Evolutionary conservation across 176 grass and related monocot species (phyloP).

Genomic region (Aegilops bicornis): DNA sequence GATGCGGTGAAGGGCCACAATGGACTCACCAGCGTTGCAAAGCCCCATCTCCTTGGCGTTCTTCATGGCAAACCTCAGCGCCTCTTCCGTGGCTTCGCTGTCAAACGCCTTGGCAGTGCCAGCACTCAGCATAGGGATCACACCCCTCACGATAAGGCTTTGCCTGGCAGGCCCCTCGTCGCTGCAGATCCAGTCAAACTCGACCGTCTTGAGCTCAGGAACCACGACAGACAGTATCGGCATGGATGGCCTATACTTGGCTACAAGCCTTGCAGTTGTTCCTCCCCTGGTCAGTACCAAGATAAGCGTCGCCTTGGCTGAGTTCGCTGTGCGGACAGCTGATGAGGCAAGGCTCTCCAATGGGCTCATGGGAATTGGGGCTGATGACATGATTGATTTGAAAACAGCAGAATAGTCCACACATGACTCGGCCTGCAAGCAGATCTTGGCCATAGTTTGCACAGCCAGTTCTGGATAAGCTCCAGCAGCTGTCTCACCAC

Average conservation of each 20-base stretch:
- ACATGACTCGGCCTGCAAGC: constrained; percentile 65
- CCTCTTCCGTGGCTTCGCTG: constrained; percentile 65
- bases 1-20: constrained; percentile 70
- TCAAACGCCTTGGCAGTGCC: constrained; percentile 66
- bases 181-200: constrained; percentile 69
- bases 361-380: constrained; percentile 77
- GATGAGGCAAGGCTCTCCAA: constrained; percentile 84
- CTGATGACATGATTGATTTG: constrained; percentile 68
- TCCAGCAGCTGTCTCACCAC: constrained; percentile 81
- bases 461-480: constrained; percentile 85
- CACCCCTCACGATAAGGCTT: constrained; percentile 71
- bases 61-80: constrained; percentile 48
- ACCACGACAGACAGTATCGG: constrained; percentile 80
- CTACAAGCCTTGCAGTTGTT: constrained; percentile 74
- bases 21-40: constrained; percentile 60
- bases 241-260: constrained; percentile 78
- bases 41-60: constrained; percentile 49
- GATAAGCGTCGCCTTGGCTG: constrained; percentile 60
- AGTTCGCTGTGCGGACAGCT: constrained; percentile 78
- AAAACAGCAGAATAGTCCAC: constrained; percentile 63
- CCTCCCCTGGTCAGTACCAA: constrained; percentile 78
- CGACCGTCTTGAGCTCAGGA: constrained; percentile 73
- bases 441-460: constrained; percentile 79
- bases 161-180: constrained; percentile 77
- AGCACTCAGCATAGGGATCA: constrained; percentile 77